These are phyloP conservation scores for Erucastrum elatum DNA, from an alignment of 345 rosid genomes.

Conservation along the genomic window DNA sequence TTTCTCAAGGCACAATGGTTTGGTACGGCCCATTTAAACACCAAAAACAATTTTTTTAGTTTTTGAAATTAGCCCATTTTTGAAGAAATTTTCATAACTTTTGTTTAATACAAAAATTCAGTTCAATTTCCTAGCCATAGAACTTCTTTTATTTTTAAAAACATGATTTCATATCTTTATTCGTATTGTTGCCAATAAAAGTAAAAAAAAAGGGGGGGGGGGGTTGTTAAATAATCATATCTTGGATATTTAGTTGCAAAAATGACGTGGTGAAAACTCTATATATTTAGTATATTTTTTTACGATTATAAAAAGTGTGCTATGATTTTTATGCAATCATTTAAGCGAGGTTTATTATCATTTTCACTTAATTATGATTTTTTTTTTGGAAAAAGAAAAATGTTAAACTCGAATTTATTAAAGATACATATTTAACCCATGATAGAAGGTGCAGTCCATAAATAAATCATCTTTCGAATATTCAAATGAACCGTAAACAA, in stretches of 20 bases:
- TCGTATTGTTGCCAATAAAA: background rate
- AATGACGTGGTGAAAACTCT: background rate
- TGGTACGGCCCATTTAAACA: background rate
- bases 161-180: background rate
- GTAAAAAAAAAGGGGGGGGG: background rate
- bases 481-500: too few species aligned
- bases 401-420: too few species aligned
- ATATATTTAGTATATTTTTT: background rate
- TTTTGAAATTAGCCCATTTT: background rate
- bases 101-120: background rate
- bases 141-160: background rate
- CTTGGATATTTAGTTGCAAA: background rate
- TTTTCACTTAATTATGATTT: too few species aligned
- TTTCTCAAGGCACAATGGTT: background rate
- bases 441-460: too few species aligned
- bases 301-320: background rate
- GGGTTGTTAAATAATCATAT: background rate
- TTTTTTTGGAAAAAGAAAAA: too few species aligned
- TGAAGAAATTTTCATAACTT: background rate
- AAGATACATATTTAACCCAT: too few species aligned
- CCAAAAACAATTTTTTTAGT: background rate
- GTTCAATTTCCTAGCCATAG: background rate
- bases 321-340: background rate
- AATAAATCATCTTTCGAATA: too few species aligned
- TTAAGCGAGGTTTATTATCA: too few species aligned